Conservation (phyloP, 208 protist species). For the Strigomonas oncopelti region DNA sequence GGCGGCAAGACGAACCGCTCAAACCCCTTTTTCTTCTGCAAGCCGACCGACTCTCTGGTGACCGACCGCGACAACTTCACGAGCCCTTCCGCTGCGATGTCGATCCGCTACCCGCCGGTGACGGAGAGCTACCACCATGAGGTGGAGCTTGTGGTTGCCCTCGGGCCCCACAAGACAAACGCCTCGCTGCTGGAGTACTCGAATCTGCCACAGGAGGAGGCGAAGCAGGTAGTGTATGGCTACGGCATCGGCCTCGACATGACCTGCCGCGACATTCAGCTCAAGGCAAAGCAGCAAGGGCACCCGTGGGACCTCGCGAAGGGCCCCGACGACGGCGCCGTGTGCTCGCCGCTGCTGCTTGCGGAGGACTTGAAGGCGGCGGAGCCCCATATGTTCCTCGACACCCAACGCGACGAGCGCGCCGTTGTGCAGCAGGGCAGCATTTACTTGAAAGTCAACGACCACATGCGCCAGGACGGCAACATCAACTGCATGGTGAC, state of each 20-base stretch:
- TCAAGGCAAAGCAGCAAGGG: conserved; percentile 59
- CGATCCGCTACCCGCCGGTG: conserved; percentile 49
- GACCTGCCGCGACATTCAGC: conserved; percentile 83
- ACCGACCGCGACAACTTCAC: conserved; percentile 23
- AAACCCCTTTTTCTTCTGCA: conserved; percentile 80
- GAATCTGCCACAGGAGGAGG: conserved; percentile 47
- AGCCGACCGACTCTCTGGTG: conserved; percentile 61
- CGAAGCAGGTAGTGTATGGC: conserved; percentile 55
- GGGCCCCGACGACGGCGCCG: conserved; percentile 69
- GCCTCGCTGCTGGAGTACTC: conserved; percentile 15
- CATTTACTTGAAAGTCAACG: conserved; percentile 72
- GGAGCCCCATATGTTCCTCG: conserved; percentile 41
- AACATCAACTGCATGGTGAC: conserved; percentile 66
- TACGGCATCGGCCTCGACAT: conserved; percentile 86
- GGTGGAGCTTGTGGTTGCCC: conserved; percentile 78
- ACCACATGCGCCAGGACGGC: conserved; percentile 48
- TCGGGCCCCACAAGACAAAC: conserved; percentile 29
- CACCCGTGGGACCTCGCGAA: conserved; percentile 86
- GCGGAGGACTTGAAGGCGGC: conserved; percentile 24
- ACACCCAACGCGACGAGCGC: conserved; percentile 7
- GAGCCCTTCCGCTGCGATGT: conserved; percentile 25
- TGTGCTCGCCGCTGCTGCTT: conserved; percentile 48
- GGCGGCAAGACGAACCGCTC: conserved; percentile 32
- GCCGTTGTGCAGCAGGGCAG: conserved; percentile 24
- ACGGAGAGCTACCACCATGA: conserved; percentile 82